Conservation (phyloP, 139 green algal species). For the Klebsormidium nitens region DNA sequence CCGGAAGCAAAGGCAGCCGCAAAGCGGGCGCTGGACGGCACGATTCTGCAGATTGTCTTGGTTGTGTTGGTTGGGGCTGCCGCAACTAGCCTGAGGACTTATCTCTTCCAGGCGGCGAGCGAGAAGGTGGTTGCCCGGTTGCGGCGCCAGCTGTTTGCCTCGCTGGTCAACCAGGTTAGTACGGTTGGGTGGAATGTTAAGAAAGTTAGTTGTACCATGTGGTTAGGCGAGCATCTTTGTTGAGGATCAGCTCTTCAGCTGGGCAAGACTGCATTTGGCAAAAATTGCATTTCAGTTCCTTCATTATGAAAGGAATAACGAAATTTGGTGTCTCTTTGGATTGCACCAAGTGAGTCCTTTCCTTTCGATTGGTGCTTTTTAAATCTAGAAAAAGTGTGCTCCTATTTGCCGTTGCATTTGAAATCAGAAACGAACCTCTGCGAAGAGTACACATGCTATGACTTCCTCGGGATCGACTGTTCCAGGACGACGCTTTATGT, state of each 20-base stretch:
- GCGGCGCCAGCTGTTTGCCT: constrained; percentile 29
- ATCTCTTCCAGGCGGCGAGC: constrained; percentile 34
- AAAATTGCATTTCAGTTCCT: neutral
- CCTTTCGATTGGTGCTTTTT: too few species aligned
- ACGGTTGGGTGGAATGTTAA: neutral
- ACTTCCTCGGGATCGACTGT: too few species aligned
- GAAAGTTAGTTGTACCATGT: neutral
- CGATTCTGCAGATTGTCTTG: constrained; percentile 17
- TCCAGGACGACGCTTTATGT: too few species aligned
- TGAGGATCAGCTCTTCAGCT: neutral
- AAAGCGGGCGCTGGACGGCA: constrained; percentile 7
- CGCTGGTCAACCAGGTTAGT: constrained; percentile 19
- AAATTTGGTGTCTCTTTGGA: too few species aligned
- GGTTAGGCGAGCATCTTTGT: neutral
- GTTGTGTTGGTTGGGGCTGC: constrained; percentile 10
- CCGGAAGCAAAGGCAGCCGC: constrained; percentile 5
- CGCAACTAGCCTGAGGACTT: constrained; percentile 19
- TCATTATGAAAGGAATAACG: too few species aligned
- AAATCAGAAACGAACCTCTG: too few species aligned
- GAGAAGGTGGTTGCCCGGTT: constrained; percentile 30
- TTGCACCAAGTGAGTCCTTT: too few species aligned
- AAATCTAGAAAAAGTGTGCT: too few species aligned
- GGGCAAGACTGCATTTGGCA: neutral
- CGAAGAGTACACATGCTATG: too few species aligned
- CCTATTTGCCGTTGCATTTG: too few species aligned